Conservation (phyloP, 352 stramenopile species). For the Pythium grandisporangium region DNA sequence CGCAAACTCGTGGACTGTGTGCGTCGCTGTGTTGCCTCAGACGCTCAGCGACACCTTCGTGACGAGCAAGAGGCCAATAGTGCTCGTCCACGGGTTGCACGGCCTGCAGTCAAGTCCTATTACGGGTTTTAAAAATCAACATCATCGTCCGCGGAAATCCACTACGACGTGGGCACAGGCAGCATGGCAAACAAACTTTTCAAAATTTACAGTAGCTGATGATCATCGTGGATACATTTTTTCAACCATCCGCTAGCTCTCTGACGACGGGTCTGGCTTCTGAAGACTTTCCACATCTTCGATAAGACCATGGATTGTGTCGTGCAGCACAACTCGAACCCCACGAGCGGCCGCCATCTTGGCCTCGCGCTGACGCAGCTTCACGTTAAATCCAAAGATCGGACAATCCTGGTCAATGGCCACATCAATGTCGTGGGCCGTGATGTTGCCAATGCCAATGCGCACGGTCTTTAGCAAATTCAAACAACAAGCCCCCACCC, state of each 20-base stretch:
- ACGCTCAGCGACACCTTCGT: slow-evolving; percentile 1
- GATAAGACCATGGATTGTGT: slow-evolving; percentile 71
- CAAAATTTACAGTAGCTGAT: too few relatives aligned
- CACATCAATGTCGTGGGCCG: slow-evolving; percentile 69
- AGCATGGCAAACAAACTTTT: too few relatives aligned
- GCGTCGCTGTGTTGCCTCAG: slow-evolving; percentile 21
- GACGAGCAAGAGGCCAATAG: slow-evolving; percentile 12
- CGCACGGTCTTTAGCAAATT: slow-evolving; percentile 39
- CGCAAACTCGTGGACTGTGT: slow-evolving; percentile 27
- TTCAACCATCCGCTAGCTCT: too few relatives aligned
- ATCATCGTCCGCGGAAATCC: too few relatives aligned
- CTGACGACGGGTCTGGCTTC: too few relatives aligned
- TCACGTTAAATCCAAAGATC: slow-evolving; percentile 82
- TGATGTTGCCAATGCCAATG: slow-evolving; percentile 74
- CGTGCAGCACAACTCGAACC: slow-evolving; percentile 56
- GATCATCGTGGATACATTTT: too few relatives aligned
- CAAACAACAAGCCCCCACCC: not conserved
- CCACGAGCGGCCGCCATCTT: slow-evolving; percentile 40
- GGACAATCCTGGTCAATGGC: slow-evolving; percentile 71
- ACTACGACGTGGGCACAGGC: too few relatives aligned
- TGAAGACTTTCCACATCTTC: slow-evolving; percentile 44
- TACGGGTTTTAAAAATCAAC: slow-evolving; percentile 55
- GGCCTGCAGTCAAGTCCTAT: slow-evolving; percentile 22
- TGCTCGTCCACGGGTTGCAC: slow-evolving; percentile 12
- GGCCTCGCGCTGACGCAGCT: slow-evolving; percentile 47